These are phyloP conservation scores for Nicotiana otophora DNA, from an alignment of 257 asterid species.

Conservation along the genomic window DNA sequence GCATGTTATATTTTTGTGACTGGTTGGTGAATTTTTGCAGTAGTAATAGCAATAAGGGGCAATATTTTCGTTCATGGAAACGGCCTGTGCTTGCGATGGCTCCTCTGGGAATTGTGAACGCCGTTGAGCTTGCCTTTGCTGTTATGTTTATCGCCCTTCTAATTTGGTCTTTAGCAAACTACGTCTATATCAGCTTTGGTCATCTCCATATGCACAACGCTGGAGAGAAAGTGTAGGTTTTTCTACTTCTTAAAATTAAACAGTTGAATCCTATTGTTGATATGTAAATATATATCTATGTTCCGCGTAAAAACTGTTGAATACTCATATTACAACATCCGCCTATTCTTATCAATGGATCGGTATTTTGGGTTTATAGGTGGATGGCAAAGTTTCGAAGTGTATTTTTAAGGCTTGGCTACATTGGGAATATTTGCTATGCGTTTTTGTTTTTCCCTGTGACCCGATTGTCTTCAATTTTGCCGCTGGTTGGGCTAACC, in stretches of 20 bases:
- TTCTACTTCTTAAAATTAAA: too few relatives aligned
- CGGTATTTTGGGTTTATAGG: slow-evolving; percentile 19
- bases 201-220: slow-evolving; percentile 30
- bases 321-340: too few relatives aligned
- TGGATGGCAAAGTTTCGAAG: slow-evolving; percentile 50
- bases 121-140: slow-evolving; percentile 38
- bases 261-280: too few relatives aligned
- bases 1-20: not conserved
- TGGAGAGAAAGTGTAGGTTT: slow-evolving; percentile 31
- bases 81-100: slow-evolving; percentile 28
- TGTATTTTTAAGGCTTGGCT: slow-evolving; percentile 43
- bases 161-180: slow-evolving; percentile 40
- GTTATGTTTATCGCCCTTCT: slow-evolving; percentile 45
- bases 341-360: not conserved
- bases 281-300: too few relatives aligned
- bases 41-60: not conserved
- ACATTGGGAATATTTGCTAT: slow-evolving; percentile 50
- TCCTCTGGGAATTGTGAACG: slow-evolving; percentile 44
- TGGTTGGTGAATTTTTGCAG: not conserved
- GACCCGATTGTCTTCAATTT: slow-evolving; percentile 56
- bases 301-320: too few relatives aligned
- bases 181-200: not conserved
- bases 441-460: slow-evolving; percentile 63
- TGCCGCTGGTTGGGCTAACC: slow-evolving; percentile 63
- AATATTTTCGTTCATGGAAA: slow-evolving; percentile 24